Conservation (phyloP, 1,139 yeast genomes). For the Meyerozyma carpophila region DNA sequence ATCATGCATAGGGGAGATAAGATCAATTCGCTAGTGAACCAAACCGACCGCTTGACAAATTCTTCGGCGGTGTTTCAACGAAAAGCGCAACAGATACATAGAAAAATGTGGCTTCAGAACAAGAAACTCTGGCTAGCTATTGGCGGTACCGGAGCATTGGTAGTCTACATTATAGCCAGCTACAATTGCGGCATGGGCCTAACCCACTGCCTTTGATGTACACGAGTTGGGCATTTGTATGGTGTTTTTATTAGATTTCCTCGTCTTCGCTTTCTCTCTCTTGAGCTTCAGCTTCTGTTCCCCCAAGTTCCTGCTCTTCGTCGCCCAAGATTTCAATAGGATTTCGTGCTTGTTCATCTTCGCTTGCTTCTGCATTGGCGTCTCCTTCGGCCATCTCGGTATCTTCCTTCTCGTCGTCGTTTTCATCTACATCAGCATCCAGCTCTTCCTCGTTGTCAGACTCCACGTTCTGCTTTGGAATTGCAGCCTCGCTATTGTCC, state of each 20-base stretch:
- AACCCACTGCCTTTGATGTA: slow-evolving; percentile 33
- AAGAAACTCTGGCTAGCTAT: slow-evolving; percentile 28
- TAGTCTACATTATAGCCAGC: slow-evolving; percentile 41
- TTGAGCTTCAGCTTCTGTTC: slow-evolving; percentile 3
- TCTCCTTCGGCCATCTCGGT: slow-evolving; percentile 6
- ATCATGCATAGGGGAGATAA: slow-evolving; percentile 78
- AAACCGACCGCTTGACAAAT: slow-evolving; percentile 70
- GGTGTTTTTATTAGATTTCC: neutral
- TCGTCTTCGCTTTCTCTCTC: slow-evolving; percentile 4
- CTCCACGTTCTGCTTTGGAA: slow-evolving; percentile 11
- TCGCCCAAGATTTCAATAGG: neutral
- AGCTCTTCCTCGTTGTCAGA: slow-evolving; percentile 17
- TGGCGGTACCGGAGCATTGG: slow-evolving; percentile 17
- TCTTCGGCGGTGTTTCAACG: slow-evolving; percentile 70
- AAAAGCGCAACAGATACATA: slow-evolving; percentile 58
- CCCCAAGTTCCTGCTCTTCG: neutral
- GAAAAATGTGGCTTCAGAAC: slow-evolving; percentile 65
- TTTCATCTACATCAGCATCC: slow-evolving; percentile 6
- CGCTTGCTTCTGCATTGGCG: slow-evolving; percentile 8
- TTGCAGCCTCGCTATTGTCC: slow-evolving; percentile 2
- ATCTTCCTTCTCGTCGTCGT: slow-evolving; percentile 7
- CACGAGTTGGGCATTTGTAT: neutral
- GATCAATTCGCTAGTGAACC: slow-evolving; percentile 67
- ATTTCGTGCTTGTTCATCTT: neutral
- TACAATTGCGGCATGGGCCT: slow-evolving; percentile 42